Evolutionary conservation across 2,329 filamentous ascomycete genomes (phyloP), one percentile per base, ranked within the genome.

Genomic region (Lojkania enalia): DNA sequence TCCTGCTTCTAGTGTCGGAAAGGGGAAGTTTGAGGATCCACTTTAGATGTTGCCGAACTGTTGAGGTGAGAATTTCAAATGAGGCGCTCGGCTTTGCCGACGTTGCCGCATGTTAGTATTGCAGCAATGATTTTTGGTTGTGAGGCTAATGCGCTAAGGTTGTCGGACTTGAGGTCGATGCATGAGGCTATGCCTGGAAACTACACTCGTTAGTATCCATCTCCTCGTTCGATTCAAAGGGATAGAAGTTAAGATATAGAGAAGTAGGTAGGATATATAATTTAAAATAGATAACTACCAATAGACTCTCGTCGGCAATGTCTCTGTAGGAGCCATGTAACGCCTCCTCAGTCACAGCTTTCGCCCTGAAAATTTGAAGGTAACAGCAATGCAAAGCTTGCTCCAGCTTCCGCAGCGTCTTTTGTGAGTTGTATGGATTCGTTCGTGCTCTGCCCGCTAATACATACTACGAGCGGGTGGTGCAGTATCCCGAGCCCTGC

Each of bases 171-270:
- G 18, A 88, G 71, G 61, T 88, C 85, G 2, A 87, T 72, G 18
- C 84, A 84, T 51, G 85, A 84, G 58, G 81, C 85, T 15, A 87
- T 83, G 11, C 74, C 81, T 0, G 85, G 85, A 68, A 87, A 87
- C 52, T 43, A 20, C 14, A 38, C 38, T 18, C 35, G 23, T 37
- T 16, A 27, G 23, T n/a, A 9, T 27, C n/a, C 23, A 27, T 9
- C 23, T 27, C 23, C 23, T n/a, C 7, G 7, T n/a, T 27, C 23
- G n/a, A n/a, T n/a, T n/a, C n/a, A n/a, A n/a, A n/a, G n/a, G n/a
- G n/a, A n/a, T n/a, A n/a, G n/a, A n/a, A n/a, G n/a, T n/a, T n/a
- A n/a, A 1, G 11, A 15, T 25, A n/a, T n/a, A n/a, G n/a, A n/a
- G n/a, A n/a, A n/a, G n/a, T n/a, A n/a, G n/a, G n/a, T n/a, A n/a